phyloP scores from a whole-genome alignment of 2,329 filamentous ascomycete genomes.

The Microsporum canis region DNA sequence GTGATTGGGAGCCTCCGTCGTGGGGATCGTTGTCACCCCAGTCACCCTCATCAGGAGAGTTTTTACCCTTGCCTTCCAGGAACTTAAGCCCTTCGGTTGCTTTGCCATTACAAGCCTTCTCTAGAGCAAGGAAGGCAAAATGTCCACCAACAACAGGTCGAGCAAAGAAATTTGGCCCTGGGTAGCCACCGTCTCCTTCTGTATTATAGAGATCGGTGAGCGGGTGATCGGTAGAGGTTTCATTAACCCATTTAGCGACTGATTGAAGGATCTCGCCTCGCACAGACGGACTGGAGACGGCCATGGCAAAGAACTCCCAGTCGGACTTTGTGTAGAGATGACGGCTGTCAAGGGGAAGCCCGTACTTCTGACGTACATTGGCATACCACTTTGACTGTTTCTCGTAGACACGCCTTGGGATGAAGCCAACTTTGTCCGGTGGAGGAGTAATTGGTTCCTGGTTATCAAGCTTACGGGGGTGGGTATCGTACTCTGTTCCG shows the following conservation, averaged over 20 bases:
- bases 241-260: conserved; percentile 72
- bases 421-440: conserved; percentile 44
- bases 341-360: conserved; percentile 68
- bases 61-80: conserved; percentile 24
- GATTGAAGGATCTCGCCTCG: conserved; percentile 60
- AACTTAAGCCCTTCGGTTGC: conserved; percentile 48
- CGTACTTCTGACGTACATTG: conserved; percentile 67
- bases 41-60: not conserved
- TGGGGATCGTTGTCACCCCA: not conserved
- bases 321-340: conserved; percentile 82
- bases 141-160: conserved; percentile 75
- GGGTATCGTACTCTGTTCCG: conserved; percentile 25
- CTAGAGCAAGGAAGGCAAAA: conserved; percentile 73
- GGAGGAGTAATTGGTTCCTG: conserved; percentile 21
- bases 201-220: conserved; percentile 77
- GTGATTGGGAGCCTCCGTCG: not conserved
- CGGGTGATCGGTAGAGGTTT: conserved; percentile 64
- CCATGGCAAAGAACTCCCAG: conserved; percentile 83
- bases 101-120: conserved; percentile 63
- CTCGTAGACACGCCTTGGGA: conserved; percentile 64
- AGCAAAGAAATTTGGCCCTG: conserved; percentile 65
- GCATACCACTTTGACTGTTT: conserved; percentile 73
- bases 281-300: conserved; percentile 58
- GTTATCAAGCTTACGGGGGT: conserved; percentile 9
- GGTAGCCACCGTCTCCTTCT: conserved; percentile 63